Percentiles rank a stretch among this genome's conserved stretches.
These are phyloP conservation scores for Pezizomycotina sp. DNA, from an alignment of 2,329 filamentous ascomycete genomes.

Conservation along the genomic window DNA sequence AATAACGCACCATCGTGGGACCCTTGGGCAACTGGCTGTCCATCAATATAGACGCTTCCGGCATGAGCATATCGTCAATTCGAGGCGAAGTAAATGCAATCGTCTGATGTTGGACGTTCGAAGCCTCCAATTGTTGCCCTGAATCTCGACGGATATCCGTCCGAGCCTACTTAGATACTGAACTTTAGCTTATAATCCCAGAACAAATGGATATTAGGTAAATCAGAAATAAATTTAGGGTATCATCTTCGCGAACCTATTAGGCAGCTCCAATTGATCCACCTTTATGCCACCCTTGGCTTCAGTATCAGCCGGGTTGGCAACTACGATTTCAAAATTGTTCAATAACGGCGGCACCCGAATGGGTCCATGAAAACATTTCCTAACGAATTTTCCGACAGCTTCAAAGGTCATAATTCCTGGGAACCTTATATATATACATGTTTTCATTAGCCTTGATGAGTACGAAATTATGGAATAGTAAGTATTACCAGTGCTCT, in stretches of 20 bases:
- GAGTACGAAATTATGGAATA: not conserved
- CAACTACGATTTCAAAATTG: conserved; percentile 36
- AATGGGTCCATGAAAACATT: conserved; percentile 25
- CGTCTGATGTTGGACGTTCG: conserved; percentile 33
- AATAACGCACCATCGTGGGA: no score
- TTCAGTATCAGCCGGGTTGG: conserved; percentile 38
- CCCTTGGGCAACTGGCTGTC: no score
- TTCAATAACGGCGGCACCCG: conserved; percentile 21
- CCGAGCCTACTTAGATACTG: conserved; percentile 28
- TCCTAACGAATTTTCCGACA: conserved; percentile 35
- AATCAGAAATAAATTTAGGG: no score
- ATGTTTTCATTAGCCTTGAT: no score
- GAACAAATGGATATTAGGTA: no score
- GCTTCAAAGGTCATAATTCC: conserved; percentile 38
- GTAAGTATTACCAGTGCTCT: conserved; percentile 32
- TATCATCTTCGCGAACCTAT: conserved; percentile 29
- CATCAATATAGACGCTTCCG: no score
- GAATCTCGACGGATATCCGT: conserved; percentile 32
- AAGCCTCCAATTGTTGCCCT: conserved; percentile 28
- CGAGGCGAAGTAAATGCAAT: conserved; percentile 30
- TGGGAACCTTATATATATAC: conserved; percentile 35
- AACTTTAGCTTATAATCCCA: no score
- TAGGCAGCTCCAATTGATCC: conserved; percentile 35
- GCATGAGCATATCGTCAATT: no score
- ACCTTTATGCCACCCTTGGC: conserved; percentile 37